Evolutionary conservation across 1,284 basidiomycete species (phyloP), one percentile per base, ranked within the genome.

Genomic region (Xanthoconium separans): DNA sequence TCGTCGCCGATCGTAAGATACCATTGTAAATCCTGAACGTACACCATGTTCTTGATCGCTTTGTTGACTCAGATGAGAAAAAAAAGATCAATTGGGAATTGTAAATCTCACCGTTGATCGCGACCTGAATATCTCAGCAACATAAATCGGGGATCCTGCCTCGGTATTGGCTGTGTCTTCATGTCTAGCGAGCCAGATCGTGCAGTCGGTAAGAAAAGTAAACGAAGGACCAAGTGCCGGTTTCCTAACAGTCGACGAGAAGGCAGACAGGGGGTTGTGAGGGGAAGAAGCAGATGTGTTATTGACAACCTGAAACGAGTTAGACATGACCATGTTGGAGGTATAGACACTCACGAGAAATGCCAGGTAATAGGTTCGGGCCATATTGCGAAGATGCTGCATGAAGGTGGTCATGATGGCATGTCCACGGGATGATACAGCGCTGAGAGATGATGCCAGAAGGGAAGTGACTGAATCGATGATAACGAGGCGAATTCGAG

Each of bases 151-250:
- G 48, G 51, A 58, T 27, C 53, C 47, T 49, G 55, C 53, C 20
- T 63, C 59, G 15, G 58, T 51, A 29, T 55, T 51, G 33, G 47
- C 22, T 11, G 30, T 30, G 12, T 39, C 45, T 10, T 47, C 50
- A 18, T 57, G 49, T 37, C 31, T 59, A 9, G 79, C 71, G 4
- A 89, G 72, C 88, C 87, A 91, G 20, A 91, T 60, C 0, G 86
- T 89, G 12, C 80, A 80, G 61, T 91, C 89, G 1, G 83, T 80
- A 64, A 90, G 71, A 65, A 82, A 88, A 2, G 83, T 75, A 58
- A 91, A 91, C 1, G 88, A 85, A 1, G 87, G 83, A 0, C 89
- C 89, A 16, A 91, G 73, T 0, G 86, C 84, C 2, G 89, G 88
- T 65, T 87, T 90, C 49, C 81, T 74, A 16, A 69, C 68, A 11